Base-by-base conservation (phyloP, 345 rosid genomes). In the Combretum micranthum region DNA sequence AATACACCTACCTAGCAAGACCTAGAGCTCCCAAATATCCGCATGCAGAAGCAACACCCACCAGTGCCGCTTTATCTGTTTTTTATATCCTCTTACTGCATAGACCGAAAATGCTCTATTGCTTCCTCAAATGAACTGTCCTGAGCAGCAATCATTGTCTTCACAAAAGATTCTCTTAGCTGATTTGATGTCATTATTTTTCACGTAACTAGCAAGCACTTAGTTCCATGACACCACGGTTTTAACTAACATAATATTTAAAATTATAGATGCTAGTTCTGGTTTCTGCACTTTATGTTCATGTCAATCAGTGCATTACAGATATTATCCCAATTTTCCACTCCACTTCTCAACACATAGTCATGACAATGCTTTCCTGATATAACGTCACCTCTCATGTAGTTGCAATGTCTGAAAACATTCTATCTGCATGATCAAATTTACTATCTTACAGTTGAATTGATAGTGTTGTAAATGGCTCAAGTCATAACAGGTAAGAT, bases 1-100 rank as follows among this genome's bases (percentile, higher is more conserved):
- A n/a, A n/a, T n/a, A n/a, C n/a, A n/a, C 56, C 88, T 88, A 85
- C 59, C 76, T 82, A 3, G 84, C 84, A 47, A 82, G 81, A 55
- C 77, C 83, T 57, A 67, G 75, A 42, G 84, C 79, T 67, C 88
- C 88, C 59, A 82, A 64, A 52, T 70, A 70, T 15, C 81, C 88
- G 55, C 88, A 82, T 20, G 86, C 83, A 44, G 88, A 80, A 47
- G 92, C 84, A 74, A 80, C 58, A 53, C 67, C 67, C 69, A 69
- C 73, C 72, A 85, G 58, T 25, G 92, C 80, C 32, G 80, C 81
- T 57, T 63, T 71, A 68, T 82, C 86, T 10, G 75, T n/a, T 67
- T 17, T 56, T 44, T n/a, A 77, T 63, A 54, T 77, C 79, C 56
- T 75, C 65, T 49, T 69, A 72, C 74, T 77, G 50, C 78, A 74